Evolutionary conservation across 805 yeast genomes (phyloP).

Genomic region (Ogataea nakhonphanomensis): DNA sequence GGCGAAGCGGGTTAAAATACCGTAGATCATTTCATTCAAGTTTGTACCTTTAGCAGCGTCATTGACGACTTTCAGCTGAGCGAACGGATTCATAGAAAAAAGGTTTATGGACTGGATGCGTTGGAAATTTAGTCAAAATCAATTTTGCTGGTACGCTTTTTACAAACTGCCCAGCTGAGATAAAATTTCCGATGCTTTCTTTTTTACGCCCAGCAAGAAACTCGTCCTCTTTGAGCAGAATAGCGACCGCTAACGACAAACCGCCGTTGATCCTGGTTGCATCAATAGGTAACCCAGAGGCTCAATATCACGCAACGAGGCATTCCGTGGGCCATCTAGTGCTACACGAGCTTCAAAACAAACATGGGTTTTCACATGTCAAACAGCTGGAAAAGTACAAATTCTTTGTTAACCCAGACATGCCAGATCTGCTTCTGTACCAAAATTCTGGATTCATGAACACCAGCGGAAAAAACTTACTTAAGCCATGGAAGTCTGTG

Average conservation of each 20-base stretch:
- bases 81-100: conserved; percentile 17
- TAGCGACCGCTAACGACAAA: conserved; percentile 14
- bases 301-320: conserved; percentile 55
- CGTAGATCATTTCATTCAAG: conserved; percentile 17
- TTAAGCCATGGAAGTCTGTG: conserved; percentile 44
- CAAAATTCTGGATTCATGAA: conserved; percentile 67
- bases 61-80: conserved; percentile 12
- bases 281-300: conserved; percentile 78
- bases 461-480: conserved; percentile 56
- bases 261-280: conserved; percentile 36
- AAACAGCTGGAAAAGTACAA: conserved; percentile 23
- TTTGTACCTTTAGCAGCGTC: conserved; percentile 6
- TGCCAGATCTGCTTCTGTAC: conserved; percentile 40
- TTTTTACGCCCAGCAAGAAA: conserved; percentile 4
- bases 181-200: conserved; percentile 1
- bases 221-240: conserved; percentile 9
- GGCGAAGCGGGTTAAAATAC: conserved; percentile 23
- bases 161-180: background rate
- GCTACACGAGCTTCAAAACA: conserved; percentile 33
- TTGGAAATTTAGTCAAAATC: background rate
- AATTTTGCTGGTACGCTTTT: background rate
- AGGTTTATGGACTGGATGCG: too few relatives aligned
- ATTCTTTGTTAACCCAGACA: conserved; percentile 18
- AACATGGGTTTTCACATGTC: conserved; percentile 19
- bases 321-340: conserved; percentile 76